These are phyloP conservation scores for Thymus mandschuricus DNA, from an alignment of 257 asterid species.

Conservation along the genomic window DNA sequence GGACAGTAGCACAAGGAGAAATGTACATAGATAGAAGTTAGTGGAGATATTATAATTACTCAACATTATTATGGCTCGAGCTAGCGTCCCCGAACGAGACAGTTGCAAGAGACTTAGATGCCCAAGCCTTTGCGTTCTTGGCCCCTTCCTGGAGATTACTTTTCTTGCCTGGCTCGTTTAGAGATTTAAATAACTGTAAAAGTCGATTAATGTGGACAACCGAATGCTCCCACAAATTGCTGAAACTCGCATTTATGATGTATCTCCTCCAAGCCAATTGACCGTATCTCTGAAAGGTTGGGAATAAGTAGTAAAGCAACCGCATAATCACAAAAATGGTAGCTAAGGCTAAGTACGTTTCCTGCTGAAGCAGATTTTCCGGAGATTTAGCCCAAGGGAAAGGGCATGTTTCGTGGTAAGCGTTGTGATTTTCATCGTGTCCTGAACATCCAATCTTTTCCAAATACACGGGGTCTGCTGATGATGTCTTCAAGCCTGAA, in stretches of 20 bases:
- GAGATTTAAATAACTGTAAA: slow-evolving; percentile 30
- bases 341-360: slow-evolving; percentile 34
- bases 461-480: slow-evolving; percentile 31
- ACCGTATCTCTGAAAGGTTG: slow-evolving; percentile 25
- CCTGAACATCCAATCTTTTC: slow-evolving; percentile 36
- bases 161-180: slow-evolving; percentile 32
- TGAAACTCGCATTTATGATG: slow-evolving; percentile 24
- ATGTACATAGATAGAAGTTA: slow-evolving; percentile 8
- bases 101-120: slow-evolving; percentile 34
- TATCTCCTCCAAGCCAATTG: slow-evolving; percentile 33
- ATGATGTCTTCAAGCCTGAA: slow-evolving; percentile 32
- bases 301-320: slow-evolving; percentile 27
- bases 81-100: slow-evolving; percentile 38
- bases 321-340: slow-evolving; percentile 34
- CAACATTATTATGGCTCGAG: slow-evolving; percentile 30
- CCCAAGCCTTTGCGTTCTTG: slow-evolving; percentile 37
- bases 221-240: slow-evolving; percentile 36
- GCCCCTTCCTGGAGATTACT: slow-evolving; percentile 38
- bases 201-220: slow-evolving; percentile 28
- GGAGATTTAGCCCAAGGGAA: slow-evolving; percentile 39
- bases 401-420: slow-evolving; percentile 29
- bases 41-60: slow-evolving; percentile 10
- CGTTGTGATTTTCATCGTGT: slow-evolving; percentile 15
- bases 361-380: slow-evolving; percentile 35
- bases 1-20: slow-evolving; percentile 18